Evolutionary conservation across 371 early-diverging fungal species (phyloP).

Genomic region (Parasitella parasitica): DNA sequence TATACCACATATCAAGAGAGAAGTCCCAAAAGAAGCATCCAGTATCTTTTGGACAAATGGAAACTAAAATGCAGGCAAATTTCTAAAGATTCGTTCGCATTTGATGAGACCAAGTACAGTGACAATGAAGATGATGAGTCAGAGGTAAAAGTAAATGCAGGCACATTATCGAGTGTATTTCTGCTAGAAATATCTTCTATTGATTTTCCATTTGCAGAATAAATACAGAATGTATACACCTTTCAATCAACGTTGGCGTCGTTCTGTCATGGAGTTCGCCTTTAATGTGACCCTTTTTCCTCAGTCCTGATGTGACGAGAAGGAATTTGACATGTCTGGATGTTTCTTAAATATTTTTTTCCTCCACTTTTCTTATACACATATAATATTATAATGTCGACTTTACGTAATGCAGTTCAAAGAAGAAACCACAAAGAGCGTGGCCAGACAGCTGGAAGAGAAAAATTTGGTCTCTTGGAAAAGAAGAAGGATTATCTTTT

Average conservation of each 20-base stretch:
- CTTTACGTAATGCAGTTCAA: slow-evolving; percentile 80
- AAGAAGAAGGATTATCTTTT: slow-evolving; percentile 97
- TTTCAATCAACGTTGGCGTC: no score
- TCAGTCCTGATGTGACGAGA: slow-evolving; percentile 1
- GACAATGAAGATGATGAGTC: slow-evolving; percentile 14
- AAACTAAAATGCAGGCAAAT: slow-evolving; percentile 40
- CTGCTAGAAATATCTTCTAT: slow-evolving; percentile 25
- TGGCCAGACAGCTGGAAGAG: slow-evolving; percentile 73
- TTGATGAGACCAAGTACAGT: slow-evolving; percentile 43
- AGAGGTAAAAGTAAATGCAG: slow-evolving; percentile 24
- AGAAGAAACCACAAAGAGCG: slow-evolving; percentile 93
- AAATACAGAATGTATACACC: no score
- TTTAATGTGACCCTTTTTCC: slow-evolving; percentile 15
- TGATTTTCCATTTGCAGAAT: background rate
- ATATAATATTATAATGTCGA: slow-evolving; percentile 52
- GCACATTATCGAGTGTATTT: slow-evolving; percentile 38
- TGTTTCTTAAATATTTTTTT: background rate
- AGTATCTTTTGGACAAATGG: slow-evolving; percentile 56
- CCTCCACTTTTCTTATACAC: background rate
- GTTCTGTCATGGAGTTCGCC: no score
- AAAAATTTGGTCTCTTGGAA: slow-evolving; percentile 83
- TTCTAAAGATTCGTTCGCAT: slow-evolving; percentile 41
- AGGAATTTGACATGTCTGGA: background rate
- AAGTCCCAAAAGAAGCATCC: slow-evolving; percentile 57
- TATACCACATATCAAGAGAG: slow-evolving; percentile 58